Evolutionary conservation across 1,284 basidiomycete genomes (phyloP), one percentile per base, ranked within the genome.

Genomic region (Ustilago sp.): DNA sequence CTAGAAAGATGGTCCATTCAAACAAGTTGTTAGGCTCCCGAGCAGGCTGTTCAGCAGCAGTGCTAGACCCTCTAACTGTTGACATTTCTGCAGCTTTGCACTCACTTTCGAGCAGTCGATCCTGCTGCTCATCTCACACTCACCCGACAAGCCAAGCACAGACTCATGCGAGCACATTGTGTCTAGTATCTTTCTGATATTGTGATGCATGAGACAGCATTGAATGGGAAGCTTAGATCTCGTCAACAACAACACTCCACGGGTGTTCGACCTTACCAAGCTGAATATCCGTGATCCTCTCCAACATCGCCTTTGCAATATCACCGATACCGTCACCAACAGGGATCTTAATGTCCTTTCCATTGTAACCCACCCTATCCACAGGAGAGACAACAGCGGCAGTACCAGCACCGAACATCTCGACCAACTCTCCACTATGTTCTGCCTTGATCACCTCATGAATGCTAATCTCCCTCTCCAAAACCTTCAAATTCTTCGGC

Each of bases 381-480:
- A 92, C 88, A 15, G 90, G 89, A 1, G 88, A 89, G 28, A 92
- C 89, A 34, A 91, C 88, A 9, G 81, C 62, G 78, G 59, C 45
- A 87, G 87, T 99, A 19, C 94, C 96, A 23, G 93, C 89, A 57
- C 96, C 97, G 84, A 99, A 99, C 75, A 98, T 90, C 87, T 99
- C 96, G 31, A 94, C 89, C 38, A 99, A 89, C 15, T 88, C 88
- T 11, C 94, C 93, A 17, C 89, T 87, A 73, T 90, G 85, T 36
- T 91, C 89, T 4, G 94, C 93, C 39, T 90, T 89, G 77, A 92
- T 90, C 50, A 99, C 89, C 86, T 99, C 96, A 54, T 88, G 88
- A 94, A 99, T 99, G 47, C 91, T 92, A 65, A 99, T 91, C 39
- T 91, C 90, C 5, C 96, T 91, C 86, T 99, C 96, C 3, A 90